Conservation (phyloP, 108 stramenopile genomes). For the Fistulifera pelliculosa region DNA sequence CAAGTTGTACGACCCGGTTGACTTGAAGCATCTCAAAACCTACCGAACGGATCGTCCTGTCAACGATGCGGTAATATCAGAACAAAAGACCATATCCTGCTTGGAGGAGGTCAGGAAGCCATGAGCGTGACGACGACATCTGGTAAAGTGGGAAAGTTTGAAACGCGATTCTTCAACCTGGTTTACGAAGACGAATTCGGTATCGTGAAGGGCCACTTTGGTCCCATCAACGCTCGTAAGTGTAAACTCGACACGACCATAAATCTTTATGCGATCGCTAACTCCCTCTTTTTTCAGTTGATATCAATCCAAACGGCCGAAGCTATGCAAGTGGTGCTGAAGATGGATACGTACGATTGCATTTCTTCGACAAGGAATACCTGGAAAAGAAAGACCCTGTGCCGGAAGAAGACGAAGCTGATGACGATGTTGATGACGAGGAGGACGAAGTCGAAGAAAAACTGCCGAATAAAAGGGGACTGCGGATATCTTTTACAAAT, state of each 20-base stretch:
- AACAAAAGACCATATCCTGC: constrained; percentile 93
- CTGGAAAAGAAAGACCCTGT: constrained; percentile 93
- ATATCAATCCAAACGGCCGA: constrained; percentile 91
- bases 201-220: constrained; percentile 97
- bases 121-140: constrained; percentile 97
- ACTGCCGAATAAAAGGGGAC: too few relatives aligned
- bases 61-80: constrained; percentile 96
- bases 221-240: constrained; percentile 92
- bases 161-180: constrained; percentile 93
- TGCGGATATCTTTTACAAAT: too few relatives aligned
- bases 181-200: constrained; percentile 98
- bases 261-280: not conserved
- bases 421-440: constrained; percentile 43
- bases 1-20: constrained; percentile 90
- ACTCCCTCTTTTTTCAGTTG: constrained; percentile 30
- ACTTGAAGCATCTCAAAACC: constrained; percentile 80
- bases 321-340: constrained; percentile 90
- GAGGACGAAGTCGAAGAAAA: constrained; percentile 6
- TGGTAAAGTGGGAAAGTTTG: constrained; percentile 97
- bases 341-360: constrained; percentile 96
- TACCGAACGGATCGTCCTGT: constrained; percentile 97
- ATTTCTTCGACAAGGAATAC: constrained; percentile 94
- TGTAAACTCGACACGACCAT: not conserved
- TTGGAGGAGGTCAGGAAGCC: constrained; percentile 99
- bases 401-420: constrained; percentile 73